Base-by-base conservation (phyloP, 805 yeast species). In the Pichia cephalocereana region DNA sequence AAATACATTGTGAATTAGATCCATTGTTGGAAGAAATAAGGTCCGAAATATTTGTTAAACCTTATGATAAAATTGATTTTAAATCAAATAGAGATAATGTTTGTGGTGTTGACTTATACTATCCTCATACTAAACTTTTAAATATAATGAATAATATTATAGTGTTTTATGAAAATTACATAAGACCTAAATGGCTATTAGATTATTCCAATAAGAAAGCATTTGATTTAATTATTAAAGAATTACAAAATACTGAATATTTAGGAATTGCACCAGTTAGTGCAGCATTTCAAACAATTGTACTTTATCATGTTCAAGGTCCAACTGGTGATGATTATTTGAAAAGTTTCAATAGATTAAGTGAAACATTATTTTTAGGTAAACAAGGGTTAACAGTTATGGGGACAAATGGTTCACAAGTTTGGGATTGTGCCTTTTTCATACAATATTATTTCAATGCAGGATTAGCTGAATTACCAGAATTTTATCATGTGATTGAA, bases 361-460 rank as follows among this genome's bases (percentile, higher is more conserved):
- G 80, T 38, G 97, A 93, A 57, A 81, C 80, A 37, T 58, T 88
- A 45, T 89, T 86, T 65, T 83, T 84, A 68, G 95, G 96, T 0
- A 85, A 89, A 0, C 85, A 84, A 61, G 99, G 99, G 6, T 75
- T 93, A 80, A 78, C 91, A 2, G 84, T 87, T 48, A 87, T 85
- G 86, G 99, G 99, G 3, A 93, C 99, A 0, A 93, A 93, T 64
- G 99, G 99, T 26, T 87, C 86, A 0, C 99, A 93, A 66, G 90
- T 84, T 1, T 93, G 99, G 99, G 99, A 93, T 65, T 82, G 83
- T 28, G 90, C 97, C 0, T 91, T 93, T 68, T 84, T 86, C 48
- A 71, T 93, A 27, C 99, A 93, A 61, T 86, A 87, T 58, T 75
- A 79, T 52, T 81, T 87, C 51, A 70, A 76, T 58, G 86, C 96